phyloP scores from a whole-genome alignment of 2,329 filamentous ascomycete species.

The Aspergillus fumigatiaffinis region DNA sequence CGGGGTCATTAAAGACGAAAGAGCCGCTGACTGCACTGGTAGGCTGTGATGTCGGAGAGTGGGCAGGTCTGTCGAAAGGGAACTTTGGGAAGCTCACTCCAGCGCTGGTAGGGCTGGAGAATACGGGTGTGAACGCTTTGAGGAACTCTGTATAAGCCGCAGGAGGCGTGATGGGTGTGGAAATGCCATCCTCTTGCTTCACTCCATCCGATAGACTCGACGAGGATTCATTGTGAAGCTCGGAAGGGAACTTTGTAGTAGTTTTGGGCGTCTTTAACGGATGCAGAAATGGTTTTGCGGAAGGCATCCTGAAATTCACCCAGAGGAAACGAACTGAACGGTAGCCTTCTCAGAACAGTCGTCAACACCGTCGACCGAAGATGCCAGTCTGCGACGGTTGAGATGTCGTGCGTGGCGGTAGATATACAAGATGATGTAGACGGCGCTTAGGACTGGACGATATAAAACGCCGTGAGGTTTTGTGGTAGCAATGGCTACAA shows the following conservation, averaged over 20 bases:
- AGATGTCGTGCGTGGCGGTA: constrained; percentile 8
- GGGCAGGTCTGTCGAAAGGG: constrained; percentile 24
- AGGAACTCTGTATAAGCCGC: constrained; percentile 90
- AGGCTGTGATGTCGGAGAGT: constrained; percentile 36
- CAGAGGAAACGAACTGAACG: not conserved
- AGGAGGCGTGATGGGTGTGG: constrained; percentile 88
- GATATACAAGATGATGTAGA: not conserved
- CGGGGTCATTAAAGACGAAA: constrained; percentile 52
- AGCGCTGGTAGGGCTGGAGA: constrained; percentile 65
- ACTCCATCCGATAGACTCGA: constrained; percentile 57
- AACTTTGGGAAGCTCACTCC: constrained; percentile 49
- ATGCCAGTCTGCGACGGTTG: not conserved
- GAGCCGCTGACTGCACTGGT: constrained; percentile 36
- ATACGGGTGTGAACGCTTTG: constrained; percentile 68
- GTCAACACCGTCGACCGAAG: not conserved
- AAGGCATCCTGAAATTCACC: constrained; percentile 19
- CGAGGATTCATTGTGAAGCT: constrained; percentile 55
- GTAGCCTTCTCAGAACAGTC: not conserved
- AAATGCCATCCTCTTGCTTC: constrained; percentile 65
- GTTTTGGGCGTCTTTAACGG: constrained; percentile 44
- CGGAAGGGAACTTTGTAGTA: constrained; percentile 46
- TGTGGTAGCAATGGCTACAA: constrained; percentile 1
- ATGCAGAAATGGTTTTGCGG: constrained; percentile 36
- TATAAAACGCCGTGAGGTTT: not conserved
- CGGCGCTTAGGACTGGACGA: not conserved